Conservation (phyloP, 495 filamentous ascomycete genomes). For the Polyplosphaeria fusca region DNA sequence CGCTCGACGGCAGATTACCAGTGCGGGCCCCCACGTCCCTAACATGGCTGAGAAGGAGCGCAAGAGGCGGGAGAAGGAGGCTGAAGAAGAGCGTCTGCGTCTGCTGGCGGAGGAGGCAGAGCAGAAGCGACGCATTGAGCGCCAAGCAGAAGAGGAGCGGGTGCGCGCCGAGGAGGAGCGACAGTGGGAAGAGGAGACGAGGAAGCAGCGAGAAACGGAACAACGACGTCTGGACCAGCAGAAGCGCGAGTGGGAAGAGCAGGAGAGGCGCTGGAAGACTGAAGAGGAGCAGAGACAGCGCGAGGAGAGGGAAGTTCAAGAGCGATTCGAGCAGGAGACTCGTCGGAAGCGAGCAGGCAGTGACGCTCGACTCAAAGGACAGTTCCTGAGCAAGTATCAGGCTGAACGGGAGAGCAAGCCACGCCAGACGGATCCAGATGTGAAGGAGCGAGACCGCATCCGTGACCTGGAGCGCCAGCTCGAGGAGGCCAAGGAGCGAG, state of each 20-base stretch:
- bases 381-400: constrained; percentile 84
- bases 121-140: constrained; percentile 55
- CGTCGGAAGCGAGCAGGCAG: constrained; percentile 56
- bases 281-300: constrained; percentile 72
- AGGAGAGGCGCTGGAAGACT: constrained; percentile 75
- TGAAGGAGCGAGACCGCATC: constrained; percentile 57
- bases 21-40: constrained; percentile 71
- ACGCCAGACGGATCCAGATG: constrained; percentile 34
- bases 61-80: constrained; percentile 51
- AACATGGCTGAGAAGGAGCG: constrained; percentile 67
- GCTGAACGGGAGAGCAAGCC: constrained; percentile 45
- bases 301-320: constrained; percentile 72
- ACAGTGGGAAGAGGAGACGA: constrained; percentile 76
- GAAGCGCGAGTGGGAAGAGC: constrained; percentile 76
- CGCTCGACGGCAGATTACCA: constrained; percentile 87
- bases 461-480: constrained; percentile 82
- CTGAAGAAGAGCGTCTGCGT: constrained; percentile 60
- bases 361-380: constrained; percentile 70
- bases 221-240: constrained; percentile 67
- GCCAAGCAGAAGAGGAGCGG: constrained; percentile 67
- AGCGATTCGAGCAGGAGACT: constrained; percentile 63
- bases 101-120: constrained; percentile 65
- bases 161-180: constrained; percentile 67
- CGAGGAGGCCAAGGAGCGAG: constrained; percentile 78
- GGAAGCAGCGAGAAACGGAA: constrained; percentile 65